Conservation (phyloP, 1,284 basidiomycete species). For the Cryptococcus neoformans region DNA sequence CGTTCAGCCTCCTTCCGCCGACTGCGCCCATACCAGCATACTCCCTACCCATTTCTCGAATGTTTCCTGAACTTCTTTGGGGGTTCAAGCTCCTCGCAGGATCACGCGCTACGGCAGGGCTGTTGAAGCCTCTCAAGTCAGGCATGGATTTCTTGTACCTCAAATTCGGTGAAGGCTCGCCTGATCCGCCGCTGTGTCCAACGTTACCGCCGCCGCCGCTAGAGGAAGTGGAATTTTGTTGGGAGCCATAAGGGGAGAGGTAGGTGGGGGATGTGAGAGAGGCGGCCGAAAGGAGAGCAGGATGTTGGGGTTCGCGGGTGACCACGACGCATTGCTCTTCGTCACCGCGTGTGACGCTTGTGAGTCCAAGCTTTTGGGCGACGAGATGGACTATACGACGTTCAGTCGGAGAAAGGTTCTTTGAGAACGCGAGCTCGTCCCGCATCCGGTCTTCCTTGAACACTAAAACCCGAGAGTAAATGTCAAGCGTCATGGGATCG, state of each 20-base stretch:
- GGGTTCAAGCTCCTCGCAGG: constrained; percentile 74
- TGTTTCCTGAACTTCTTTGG: constrained; percentile 84
- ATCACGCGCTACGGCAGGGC: constrained; percentile 68
- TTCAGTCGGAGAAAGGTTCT: constrained; percentile 78
- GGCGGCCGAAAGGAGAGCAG: constrained; percentile 49
- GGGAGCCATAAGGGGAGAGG: constrained; percentile 38
- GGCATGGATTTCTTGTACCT: constrained; percentile 97
- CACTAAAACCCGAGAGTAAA: constrained; percentile 92
- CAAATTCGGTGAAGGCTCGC: constrained; percentile 57
- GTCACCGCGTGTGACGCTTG: constrained; percentile 89
- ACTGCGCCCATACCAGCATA: constrained; percentile 40
- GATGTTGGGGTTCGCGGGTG: constrained; percentile 52
- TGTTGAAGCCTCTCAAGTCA: constrained; percentile 48
- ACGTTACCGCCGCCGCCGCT: no score
- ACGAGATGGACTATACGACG: constrained; percentile 91
- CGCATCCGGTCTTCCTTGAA: constrained; percentile 99
- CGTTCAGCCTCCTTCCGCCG: constrained; percentile 20
- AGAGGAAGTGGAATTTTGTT: constrained; percentile 50
- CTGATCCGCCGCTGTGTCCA: constrained; percentile 52
- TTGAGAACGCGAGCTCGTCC: constrained; percentile 93
- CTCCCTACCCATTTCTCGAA: constrained; percentile 62
- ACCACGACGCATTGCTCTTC: constrained; percentile 93
- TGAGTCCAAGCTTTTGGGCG: constrained; percentile 91
- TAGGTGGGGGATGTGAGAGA: constrained; percentile 51
- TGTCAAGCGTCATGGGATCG: constrained; percentile 90